Percentiles rank a stretch among this genome's conserved stretches.
Evolutionary conservation across 306 rosid species (phyloP).

Genomic region (Parietaria judaica): DNA sequence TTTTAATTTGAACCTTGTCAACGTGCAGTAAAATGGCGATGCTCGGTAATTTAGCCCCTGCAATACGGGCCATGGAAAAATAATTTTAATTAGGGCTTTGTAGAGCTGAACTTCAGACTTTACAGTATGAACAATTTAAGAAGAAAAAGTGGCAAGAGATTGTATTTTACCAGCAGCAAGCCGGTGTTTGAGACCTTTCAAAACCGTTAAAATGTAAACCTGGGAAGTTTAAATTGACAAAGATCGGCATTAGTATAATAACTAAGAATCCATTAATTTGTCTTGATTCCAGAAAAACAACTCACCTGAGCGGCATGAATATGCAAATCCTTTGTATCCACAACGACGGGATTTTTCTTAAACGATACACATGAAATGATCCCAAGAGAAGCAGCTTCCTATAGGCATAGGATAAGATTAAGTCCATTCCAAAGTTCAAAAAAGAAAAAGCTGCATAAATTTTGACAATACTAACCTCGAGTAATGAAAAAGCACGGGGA

Average conservation of each 20-base stretch:
- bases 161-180: slow-evolving; percentile 79
- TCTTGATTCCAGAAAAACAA: slow-evolving; percentile 12
- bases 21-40: slow-evolving; percentile 47
- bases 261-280: slow-evolving; percentile 4
- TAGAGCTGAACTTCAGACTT: not conserved
- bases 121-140: not conserved
- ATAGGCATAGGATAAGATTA: slow-evolving; percentile 24
- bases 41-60: slow-evolving; percentile 73
- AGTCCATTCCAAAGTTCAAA: slow-evolving; percentile 10
- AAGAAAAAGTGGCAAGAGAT: not conserved
- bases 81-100: slow-evolving; percentile 12
- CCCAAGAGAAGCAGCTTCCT: slow-evolving; percentile 96
- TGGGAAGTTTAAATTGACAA: slow-evolving; percentile 37
- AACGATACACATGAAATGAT: slow-evolving; percentile 67
- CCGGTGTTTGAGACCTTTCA: slow-evolving; percentile 89
- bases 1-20: slow-evolving; percentile 38
- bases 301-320: slow-evolving; percentile 76
- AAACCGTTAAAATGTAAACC: slow-evolving; percentile 83
- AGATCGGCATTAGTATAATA: slow-evolving; percentile 29
- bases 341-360: slow-evolving; percentile 61
- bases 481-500: slow-evolving; percentile 78
- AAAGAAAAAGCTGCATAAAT: slow-evolving; percentile 5
- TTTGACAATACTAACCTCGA: slow-evolving; percentile 60
- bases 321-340: slow-evolving; percentile 57
- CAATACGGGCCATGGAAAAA: slow-evolving; percentile 1